These are phyloP conservation scores for Cyclotella atomus DNA, from an alignment of 108 stramenopile genomes.

Conservation along the genomic window DNA sequence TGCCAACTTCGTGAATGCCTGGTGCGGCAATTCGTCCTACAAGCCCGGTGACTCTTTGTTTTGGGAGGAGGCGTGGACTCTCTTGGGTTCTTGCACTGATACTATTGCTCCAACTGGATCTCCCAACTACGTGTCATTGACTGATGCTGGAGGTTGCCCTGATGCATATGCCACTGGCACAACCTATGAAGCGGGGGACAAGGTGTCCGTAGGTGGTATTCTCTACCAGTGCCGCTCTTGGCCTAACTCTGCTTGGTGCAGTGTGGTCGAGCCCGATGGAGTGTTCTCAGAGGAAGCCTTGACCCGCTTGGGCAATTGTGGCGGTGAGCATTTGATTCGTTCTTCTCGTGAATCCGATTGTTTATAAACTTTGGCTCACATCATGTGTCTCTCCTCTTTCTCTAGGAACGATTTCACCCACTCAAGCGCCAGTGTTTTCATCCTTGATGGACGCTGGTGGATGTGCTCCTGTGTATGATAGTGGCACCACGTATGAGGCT, in stretches of 20 bases:
- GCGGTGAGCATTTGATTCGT: too few species aligned
- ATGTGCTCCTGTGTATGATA: neutral
- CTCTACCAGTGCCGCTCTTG: conserved; percentile 8
- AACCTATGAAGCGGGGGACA: conserved; percentile 8
- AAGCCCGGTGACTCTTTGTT: neutral
- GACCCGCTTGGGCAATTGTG: neutral
- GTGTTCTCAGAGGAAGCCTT: neutral
- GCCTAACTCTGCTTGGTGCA: conserved; percentile 7
- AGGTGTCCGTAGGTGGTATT: neutral
- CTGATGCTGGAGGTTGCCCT: conserved; percentile 2
- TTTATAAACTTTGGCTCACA: too few species aligned
- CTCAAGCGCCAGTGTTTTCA: neutral
- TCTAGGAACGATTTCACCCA: neutral
- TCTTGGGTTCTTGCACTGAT: neutral
- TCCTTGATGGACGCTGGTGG: neutral
- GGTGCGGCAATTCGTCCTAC: conserved; percentile 9
- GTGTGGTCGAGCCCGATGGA: conserved; percentile 3
- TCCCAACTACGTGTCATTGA: neutral
- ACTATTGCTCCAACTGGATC: neutral
- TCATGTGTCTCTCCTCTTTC: neutral
- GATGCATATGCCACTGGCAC: neutral
- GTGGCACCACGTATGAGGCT: neutral
- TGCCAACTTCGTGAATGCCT: neutral
- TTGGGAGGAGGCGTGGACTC: conserved; percentile 7
- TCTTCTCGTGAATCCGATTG: too few species aligned